Evolutionary conservation across 495 filamentous ascomycete genomes (phyloP).

Genomic region (Coniosporium apollinis): DNA sequence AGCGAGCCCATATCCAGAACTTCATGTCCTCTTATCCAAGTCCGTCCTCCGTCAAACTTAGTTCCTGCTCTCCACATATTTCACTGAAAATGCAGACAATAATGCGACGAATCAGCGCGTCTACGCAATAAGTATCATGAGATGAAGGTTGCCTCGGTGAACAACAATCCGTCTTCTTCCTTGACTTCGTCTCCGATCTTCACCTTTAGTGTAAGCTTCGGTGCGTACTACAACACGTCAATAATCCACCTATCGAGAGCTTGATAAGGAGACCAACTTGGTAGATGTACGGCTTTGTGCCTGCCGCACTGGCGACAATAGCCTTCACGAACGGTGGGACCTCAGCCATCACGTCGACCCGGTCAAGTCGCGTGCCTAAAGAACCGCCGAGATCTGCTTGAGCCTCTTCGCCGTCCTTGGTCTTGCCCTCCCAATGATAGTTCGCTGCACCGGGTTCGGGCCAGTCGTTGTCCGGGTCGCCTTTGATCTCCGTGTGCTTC

Average conservation of each 20-base stretch:
- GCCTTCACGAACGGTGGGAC: conserved; percentile 90
- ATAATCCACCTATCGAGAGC: not conserved
- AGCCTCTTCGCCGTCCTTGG: conserved; percentile 55
- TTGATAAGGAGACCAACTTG: conserved; percentile 39
- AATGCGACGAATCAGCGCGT: too few species aligned
- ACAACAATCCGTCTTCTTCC: conserved; percentile 58
- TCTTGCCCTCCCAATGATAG: conserved; percentile 65
- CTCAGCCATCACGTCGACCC: conserved; percentile 91
- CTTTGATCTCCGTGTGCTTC: conserved; percentile 47
- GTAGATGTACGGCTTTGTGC: conserved; percentile 94
- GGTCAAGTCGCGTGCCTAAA: conserved; percentile 57
- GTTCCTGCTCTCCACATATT: too few species aligned
- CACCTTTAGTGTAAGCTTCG: conserved; percentile 56
- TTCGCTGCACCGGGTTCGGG: conserved; percentile 61
- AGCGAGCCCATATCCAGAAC: too few species aligned
- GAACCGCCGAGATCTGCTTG: conserved; percentile 49
- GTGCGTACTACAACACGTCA: conserved; percentile 38
- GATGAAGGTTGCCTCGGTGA: conserved; percentile 87
- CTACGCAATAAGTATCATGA: conserved; percentile 31
- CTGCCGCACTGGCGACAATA: conserved; percentile 70
- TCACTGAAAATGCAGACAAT: too few species aligned
- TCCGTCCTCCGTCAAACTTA: too few species aligned
- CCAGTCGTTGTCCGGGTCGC: conserved; percentile 72
- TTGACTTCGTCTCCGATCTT: conserved; percentile 65
- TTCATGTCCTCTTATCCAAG: too few species aligned